Evolutionary conservation across 2,329 filamentous ascomycete species (phyloP).

Genomic region (Colletotrichum siamense): DNA sequence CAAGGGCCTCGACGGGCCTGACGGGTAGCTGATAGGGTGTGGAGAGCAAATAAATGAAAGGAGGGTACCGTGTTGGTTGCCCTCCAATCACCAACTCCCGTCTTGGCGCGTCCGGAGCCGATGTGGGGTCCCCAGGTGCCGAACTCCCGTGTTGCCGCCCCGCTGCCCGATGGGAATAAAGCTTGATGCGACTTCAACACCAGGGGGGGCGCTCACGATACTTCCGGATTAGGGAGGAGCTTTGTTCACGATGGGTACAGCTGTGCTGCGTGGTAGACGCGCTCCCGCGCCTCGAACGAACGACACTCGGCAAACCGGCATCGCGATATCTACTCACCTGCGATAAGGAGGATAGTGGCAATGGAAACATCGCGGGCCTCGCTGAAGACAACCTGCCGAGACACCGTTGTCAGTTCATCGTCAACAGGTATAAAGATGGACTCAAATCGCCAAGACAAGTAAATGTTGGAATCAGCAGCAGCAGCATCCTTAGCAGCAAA

Average conservation of each 20-base stretch:
- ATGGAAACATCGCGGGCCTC: not conserved
- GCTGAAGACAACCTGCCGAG: not conserved
- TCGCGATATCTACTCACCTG: constrained; percentile 7
- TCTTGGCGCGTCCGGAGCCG: not conserved
- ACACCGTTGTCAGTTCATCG: not conserved
- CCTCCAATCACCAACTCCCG: not conserved
- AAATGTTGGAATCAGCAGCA: not conserved
- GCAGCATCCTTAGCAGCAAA: not conserved
- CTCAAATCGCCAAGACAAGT: not conserved
- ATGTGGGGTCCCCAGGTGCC: not conserved
- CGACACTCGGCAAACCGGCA: constrained; percentile 1
- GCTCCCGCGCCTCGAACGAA: not conserved
- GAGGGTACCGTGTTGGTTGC: not conserved
- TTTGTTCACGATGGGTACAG: not conserved
- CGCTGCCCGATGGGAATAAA: not conserved
- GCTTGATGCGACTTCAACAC: not conserved
- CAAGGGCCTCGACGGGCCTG: not conserved
- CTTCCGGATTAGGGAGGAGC: constrained; percentile 14
- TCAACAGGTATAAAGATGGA: not conserved
- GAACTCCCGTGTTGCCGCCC: not conserved
- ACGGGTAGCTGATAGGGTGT: not conserved
- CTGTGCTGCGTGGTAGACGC: not conserved
- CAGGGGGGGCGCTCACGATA: not conserved
- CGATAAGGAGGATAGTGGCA: constrained; percentile 3
- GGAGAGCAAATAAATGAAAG: not conserved